Conservation (phyloP, 768 basidiomycete species). For the Candolleomyces aberdarensis region DNA sequence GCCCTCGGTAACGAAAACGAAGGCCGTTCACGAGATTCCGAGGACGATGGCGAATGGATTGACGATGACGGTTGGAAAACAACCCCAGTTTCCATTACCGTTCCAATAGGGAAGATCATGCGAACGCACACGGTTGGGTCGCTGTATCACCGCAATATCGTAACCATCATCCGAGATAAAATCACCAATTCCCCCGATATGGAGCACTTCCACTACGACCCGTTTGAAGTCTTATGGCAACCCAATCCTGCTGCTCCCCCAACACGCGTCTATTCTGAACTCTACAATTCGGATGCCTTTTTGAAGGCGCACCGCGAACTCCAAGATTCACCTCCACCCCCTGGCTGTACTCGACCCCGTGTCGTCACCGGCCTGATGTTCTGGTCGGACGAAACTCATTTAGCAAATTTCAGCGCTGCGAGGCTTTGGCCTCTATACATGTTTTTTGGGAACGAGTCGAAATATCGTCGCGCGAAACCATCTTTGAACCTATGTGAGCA, state of each 20-base stretch:
- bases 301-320: slow-evolving; percentile 4
- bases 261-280: neutral
- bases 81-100: neutral
- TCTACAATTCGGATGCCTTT: slow-evolving; percentile 7
- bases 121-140: neutral
- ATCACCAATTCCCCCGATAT: neutral
- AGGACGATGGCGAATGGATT: neutral
- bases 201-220: neutral
- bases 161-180: neutral
- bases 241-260: neutral
- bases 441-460: slow-evolving; percentile 31
- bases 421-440: slow-evolving; percentile 32
- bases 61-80: slow-evolving; percentile 4
- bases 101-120: neutral
- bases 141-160: slow-evolving; percentile 3
- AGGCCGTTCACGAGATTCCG: neutral
- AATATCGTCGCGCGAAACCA: slow-evolving; percentile 25
- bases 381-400: slow-evolving; percentile 26
- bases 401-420: slow-evolving; percentile 21
- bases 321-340: neutral
- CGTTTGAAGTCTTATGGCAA: slow-evolving; percentile 5
- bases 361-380: slow-evolving; percentile 22
- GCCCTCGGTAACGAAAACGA: neutral
- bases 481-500: slow-evolving; percentile 23
- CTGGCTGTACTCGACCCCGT: neutral